Evolutionary conservation across 306 rosid species (phyloP).

Genomic region (Clitoria ternatea): DNA sequence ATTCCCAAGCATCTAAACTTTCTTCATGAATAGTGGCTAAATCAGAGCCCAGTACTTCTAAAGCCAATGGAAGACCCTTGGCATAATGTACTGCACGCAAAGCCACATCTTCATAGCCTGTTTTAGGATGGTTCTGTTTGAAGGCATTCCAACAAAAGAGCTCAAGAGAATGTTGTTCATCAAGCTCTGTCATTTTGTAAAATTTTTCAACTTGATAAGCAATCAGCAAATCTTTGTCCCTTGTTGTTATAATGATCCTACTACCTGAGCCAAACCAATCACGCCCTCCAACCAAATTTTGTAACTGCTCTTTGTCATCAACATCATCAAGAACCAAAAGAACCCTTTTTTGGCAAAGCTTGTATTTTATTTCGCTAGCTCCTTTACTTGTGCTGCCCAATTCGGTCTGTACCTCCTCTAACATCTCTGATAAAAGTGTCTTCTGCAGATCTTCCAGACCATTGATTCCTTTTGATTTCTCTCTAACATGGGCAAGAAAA

Average conservation of each 20-base stretch:
- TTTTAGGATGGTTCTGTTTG: not conserved
- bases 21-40: not conserved
- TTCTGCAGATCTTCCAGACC: not conserved
- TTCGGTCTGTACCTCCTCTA: not conserved
- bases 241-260: not conserved
- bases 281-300: not conserved
- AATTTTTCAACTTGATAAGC: not conserved
- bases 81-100: not conserved
- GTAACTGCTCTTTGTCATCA: not conserved
- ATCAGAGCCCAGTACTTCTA: not conserved
- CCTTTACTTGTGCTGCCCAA: not conserved
- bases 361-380: not conserved
- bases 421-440: too few species aligned
- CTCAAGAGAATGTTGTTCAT: not conserved
- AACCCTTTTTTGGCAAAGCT: not conserved
- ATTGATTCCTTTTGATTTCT: not conserved
- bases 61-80: not conserved
- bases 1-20: not conserved
- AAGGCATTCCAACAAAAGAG: not conserved
- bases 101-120: not conserved
- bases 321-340: slow-evolving; percentile 7
- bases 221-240: not conserved
- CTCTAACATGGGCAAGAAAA: not conserved
- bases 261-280: not conserved
- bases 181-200: not conserved